These are phyloP conservation scores for Phytophthora boehmeriae DNA, from an alignment of 352 stramenopile genomes.

Conservation along the genomic window DNA sequence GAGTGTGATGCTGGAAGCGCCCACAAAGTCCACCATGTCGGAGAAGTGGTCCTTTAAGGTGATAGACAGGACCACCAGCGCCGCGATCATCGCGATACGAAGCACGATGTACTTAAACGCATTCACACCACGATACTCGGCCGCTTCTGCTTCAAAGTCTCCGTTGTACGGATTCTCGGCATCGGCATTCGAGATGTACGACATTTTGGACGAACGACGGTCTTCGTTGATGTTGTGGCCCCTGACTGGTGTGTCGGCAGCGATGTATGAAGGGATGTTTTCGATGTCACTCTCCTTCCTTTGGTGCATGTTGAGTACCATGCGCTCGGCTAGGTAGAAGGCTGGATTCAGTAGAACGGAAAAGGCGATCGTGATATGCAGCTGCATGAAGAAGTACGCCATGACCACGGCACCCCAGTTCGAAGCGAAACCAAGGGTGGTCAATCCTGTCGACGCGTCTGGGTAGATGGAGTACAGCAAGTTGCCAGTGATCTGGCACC, in stretches of 20 bases:
- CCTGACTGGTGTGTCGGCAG: not conserved
- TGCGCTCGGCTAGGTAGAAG: slow-evolving; percentile 38
- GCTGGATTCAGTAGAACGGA: slow-evolving; percentile 35
- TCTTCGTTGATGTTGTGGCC: slow-evolving; percentile 17
- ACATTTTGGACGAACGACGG: slow-evolving; percentile 6
- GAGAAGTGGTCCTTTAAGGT: not conserved
- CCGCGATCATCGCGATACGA: not conserved
- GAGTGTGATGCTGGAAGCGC: not conserved
- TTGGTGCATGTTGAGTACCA: slow-evolving; percentile 39
- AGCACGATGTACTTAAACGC: not conserved
- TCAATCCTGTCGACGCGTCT: slow-evolving; percentile 13
- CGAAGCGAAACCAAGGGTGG: slow-evolving; percentile 28
- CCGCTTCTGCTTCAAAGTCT: slow-evolving; percentile 3
- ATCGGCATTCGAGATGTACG: not conserved
- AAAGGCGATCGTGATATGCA: slow-evolving; percentile 19
- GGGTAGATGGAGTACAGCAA: slow-evolving; percentile 55
- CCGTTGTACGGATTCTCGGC: slow-evolving; percentile 15
- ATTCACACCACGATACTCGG: slow-evolving; percentile 10
- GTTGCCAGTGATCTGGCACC: slow-evolving; percentile 57
- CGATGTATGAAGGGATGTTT: not conserved
- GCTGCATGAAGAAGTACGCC: slow-evolving; percentile 18
- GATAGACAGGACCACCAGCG: not conserved
- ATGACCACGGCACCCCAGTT: slow-evolving; percentile 29
- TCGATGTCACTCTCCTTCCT: slow-evolving; percentile 22
- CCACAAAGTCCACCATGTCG: slow-evolving; percentile 1